Evolutionary conservation across 2,329 filamentous ascomycete species (phyloP).

Genomic region (Talaromyces sp.): DNA sequence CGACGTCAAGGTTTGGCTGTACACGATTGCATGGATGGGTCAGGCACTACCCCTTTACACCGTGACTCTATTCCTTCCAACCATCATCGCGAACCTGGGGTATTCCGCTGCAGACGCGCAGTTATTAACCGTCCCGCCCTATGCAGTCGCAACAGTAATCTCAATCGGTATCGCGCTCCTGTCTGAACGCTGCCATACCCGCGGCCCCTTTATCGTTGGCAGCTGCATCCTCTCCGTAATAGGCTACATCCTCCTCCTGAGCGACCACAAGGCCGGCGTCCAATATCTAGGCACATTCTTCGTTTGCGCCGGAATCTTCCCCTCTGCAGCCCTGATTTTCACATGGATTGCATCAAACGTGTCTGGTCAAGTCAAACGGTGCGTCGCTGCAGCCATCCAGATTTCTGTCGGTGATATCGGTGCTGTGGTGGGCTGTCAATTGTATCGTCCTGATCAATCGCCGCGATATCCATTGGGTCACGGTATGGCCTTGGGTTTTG

Average conservation of each 20-base stretch:
- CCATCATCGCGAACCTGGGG: conserved; percentile 41
- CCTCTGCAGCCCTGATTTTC: conserved; percentile 22
- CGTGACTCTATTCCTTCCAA: conserved; percentile 36
- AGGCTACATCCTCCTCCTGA: conserved; percentile 9
- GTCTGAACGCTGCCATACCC: conserved; percentile 24
- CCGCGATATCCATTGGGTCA: conserved; percentile 64
- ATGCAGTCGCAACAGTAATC: conserved; percentile 24
- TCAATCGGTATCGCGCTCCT: conserved; percentile 20
- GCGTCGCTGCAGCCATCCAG: conserved; percentile 46
- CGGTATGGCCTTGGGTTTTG: conserved; percentile 60
- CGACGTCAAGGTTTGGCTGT: conserved; percentile 68
- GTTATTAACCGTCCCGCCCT: conserved; percentile 23
- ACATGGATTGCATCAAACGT: conserved; percentile 13
- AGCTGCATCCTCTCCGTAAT: conserved; percentile 2
- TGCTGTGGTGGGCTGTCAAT: conserved; percentile 62
- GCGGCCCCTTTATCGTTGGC: conserved; percentile 20
- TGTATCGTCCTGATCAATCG: conserved; percentile 54
- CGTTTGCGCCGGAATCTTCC: conserved; percentile 36
- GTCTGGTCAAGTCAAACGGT: conserved; percentile 40
- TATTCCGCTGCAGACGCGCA: conserved; percentile 45
- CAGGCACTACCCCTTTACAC: conserved; percentile 47
- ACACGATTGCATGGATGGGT: conserved; percentile 46
- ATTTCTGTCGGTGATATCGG: conserved; percentile 70
- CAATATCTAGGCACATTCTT: conserved; percentile 10
- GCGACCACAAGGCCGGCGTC: background rate